Conservation (phyloP, 2,329 filamentous ascomycete species). For the Ophiocordyceps robertsii region DNA sequence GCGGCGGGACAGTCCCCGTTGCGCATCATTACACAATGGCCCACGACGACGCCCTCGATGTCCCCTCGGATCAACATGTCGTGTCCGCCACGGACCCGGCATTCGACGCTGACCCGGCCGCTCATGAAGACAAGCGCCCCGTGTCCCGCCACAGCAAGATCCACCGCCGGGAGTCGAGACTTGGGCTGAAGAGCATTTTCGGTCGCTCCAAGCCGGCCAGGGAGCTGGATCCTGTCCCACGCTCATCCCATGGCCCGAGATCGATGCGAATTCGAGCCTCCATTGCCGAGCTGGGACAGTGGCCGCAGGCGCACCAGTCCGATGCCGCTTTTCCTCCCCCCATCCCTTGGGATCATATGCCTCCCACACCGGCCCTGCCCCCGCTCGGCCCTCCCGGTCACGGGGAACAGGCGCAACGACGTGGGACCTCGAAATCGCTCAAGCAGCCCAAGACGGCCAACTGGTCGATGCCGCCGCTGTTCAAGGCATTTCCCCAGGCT, state of each 20-base stretch:
- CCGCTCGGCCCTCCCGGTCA: constrained; percentile 5
- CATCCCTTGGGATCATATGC: constrained; percentile 21
- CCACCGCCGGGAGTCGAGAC: constrained; percentile 34
- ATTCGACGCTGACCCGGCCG: background rate
- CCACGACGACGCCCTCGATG: background rate
- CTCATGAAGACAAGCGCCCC: background rate
- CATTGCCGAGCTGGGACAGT: constrained; percentile 29
- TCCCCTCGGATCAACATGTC: background rate
- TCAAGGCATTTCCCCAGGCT: constrained; percentile 77
- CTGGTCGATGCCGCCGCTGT: constrained; percentile 65
- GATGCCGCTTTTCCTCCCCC: constrained; percentile 9
- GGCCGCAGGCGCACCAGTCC: constrained; percentile 21
- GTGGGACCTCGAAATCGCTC: constrained; percentile 2
- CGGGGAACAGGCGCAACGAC: constrained; percentile 4
- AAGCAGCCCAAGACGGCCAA: constrained; percentile 14
- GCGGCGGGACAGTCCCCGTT: background rate
- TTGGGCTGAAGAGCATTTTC: constrained; percentile 39
- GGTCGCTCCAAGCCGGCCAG: constrained; percentile 26
- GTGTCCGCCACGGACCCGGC: background rate
- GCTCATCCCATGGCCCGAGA: constrained; percentile 16
- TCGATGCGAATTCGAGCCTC: constrained; percentile 30
- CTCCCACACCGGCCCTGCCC: constrained; percentile 8
- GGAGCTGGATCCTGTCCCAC: constrained; percentile 17
- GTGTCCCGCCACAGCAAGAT: constrained; percentile 18
- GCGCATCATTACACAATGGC: background rate